Evolutionary conservation across 805 yeast genomes (phyloP), one percentile per base, ranked within the genome.

Genomic region (Metschnikowia amazonensis): DNA sequence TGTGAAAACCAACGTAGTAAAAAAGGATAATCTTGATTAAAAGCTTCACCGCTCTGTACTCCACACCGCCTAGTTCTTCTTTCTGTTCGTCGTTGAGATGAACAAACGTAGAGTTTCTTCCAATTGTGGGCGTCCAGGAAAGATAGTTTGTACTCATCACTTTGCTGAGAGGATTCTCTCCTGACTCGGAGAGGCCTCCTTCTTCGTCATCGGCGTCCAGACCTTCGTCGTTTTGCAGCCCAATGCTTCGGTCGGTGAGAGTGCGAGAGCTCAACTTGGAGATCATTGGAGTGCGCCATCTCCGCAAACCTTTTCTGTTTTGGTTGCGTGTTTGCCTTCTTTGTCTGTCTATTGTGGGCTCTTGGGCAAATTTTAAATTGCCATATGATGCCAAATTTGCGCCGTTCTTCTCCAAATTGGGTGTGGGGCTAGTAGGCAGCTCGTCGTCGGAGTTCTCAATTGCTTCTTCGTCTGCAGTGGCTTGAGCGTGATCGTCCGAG

Each of bases 31-130:
- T 77, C 51, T 77, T 76, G 47, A 85, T 80, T 46, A 94, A 67
- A 8, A 89, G 67, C 59, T 89, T 89, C 47, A 87, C 75, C 0
- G 99, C 89, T 36, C 97, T 76, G 62, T 94, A 94, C 60, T 94
- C 99, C 13, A 94, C 97, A 41, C 99, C 99, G 31, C 99, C 99
- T 31, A 94, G 68, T 62, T 94, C 99, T 48, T 86, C 95, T 58
- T 88, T 89, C 63, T 94, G 98, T 20, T 77, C 82, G 30, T 82
- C 87, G 2, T 88, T 80, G 35, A 94, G 64, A 13, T 85, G 85
- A 2, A 89, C 85, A 70, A 94, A 94, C 0, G 90, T 84, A 0
- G 98, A 92, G 64, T 94, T 94, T 63, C 97, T 77, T 9, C 97
- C 98, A 29, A 94, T 77, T 0, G 94, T 86, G 2, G 98, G 97